These are phyloP conservation scores for Nakaseomyces kungkrabaensis DNA, from an alignment of 1,139 yeast genomes.

Conservation along the genomic window DNA sequence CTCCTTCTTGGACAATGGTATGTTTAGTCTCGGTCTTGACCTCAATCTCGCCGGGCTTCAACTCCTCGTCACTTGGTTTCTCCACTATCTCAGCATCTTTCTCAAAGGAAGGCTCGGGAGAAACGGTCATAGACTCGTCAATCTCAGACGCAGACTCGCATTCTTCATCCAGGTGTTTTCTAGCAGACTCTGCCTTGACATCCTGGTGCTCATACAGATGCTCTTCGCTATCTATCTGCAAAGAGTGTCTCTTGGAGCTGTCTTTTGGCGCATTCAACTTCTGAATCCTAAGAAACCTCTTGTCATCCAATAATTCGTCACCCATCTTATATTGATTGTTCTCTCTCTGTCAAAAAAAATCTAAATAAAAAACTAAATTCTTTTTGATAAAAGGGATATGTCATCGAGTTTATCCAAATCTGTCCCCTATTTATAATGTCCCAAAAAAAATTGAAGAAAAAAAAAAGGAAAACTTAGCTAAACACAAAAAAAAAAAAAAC, in stretches of 20 bases:
- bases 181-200: not conserved
- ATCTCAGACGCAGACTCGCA: not conserved
- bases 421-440: too few relatives aligned
- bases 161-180: not conserved
- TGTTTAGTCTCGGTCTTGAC: not conserved
- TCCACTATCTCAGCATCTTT: not conserved
- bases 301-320: constrained; percentile 11
- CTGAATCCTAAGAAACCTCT: constrained; percentile 13
- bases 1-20: constrained; percentile 1
- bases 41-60: not conserved
- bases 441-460: too few relatives aligned
- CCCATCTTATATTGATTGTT: constrained; percentile 4
- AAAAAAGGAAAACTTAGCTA: too few relatives aligned
- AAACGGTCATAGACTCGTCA: not conserved
- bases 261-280: constrained; percentile 10
- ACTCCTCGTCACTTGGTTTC: not conserved
- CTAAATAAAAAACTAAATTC: too few relatives aligned
- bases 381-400: too few relatives aligned
- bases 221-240: constrained; percentile 20
- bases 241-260: constrained; percentile 9
- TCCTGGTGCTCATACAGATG: constrained; percentile 8
- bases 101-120: constrained; percentile 1
- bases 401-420: too few relatives aligned
- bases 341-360: too few relatives aligned
- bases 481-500: too few relatives aligned